These are phyloP conservation scores for Zygosaccharomyces bailii DNA, from an alignment of 805 yeast genomes.

Conservation along the genomic window DNA sequence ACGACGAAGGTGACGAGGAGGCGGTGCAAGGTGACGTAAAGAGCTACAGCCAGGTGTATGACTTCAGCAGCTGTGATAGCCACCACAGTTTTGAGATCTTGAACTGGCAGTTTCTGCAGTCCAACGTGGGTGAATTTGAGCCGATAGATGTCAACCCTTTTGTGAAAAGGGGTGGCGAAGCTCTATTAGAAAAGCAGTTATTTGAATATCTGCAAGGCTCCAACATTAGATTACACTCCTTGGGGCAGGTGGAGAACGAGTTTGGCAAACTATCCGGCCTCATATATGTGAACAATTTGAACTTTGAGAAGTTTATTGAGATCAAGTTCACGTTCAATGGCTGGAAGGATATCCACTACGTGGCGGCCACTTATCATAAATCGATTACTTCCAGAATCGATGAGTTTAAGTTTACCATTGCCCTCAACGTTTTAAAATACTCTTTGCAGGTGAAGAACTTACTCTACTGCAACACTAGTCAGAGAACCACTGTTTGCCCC, in stretches of 20 bases:
- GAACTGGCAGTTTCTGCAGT: slow-evolving; percentile 15
- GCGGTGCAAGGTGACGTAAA: slow-evolving; percentile 5
- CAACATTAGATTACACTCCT: slow-evolving; percentile 26
- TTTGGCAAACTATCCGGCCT: slow-evolving; percentile 26
- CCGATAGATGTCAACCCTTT: slow-evolving; percentile 10
- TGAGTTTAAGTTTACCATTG: slow-evolving; percentile 33
- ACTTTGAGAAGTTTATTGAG: slow-evolving; percentile 35
- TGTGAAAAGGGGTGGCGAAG: slow-evolving; percentile 2
- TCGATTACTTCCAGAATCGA: slow-evolving; percentile 29
- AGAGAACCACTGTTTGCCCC: slow-evolving; percentile 15
- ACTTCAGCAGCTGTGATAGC: slow-evolving; percentile 6
- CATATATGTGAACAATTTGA: slow-evolving; percentile 32
- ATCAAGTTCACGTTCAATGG: slow-evolving; percentile 34
- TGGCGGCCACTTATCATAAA: slow-evolving; percentile 26
- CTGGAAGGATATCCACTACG: slow-evolving; percentile 35
- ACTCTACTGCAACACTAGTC: slow-evolving; percentile 16
- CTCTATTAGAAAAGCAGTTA: slow-evolving; percentile 17
- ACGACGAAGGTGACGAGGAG: slow-evolving; percentile 13
- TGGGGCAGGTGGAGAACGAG: slow-evolving; percentile 14
- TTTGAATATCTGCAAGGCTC: slow-evolving; percentile 23
- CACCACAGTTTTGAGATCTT: slow-evolving; percentile 10
- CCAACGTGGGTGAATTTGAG: slow-evolving; percentile 14
- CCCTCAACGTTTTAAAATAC: slow-evolving; percentile 29
- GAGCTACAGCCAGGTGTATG: slow-evolving; percentile 7
- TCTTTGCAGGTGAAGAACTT: slow-evolving; percentile 26